Evolutionary conservation across 2,329 filamentous ascomycete species (phyloP).

Genomic region (Aspergillus costaricaensis): DNA sequence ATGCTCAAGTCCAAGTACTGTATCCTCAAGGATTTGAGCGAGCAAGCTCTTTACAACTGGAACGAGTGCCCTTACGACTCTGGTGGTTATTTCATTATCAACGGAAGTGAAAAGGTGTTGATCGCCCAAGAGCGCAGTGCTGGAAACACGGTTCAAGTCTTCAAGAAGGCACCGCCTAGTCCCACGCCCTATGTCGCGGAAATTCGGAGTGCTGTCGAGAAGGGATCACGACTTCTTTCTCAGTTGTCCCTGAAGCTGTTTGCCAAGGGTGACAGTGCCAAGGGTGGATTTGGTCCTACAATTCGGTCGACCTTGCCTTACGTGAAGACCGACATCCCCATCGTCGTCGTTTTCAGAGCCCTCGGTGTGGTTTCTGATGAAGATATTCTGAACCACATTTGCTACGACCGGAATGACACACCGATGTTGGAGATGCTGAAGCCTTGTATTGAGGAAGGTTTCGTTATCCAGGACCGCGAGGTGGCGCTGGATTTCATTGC

Average conservation of each 20-base stretch:
- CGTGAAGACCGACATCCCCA: constrained; percentile 88
- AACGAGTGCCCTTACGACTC: constrained; percentile 99
- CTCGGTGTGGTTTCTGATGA: constrained; percentile 95
- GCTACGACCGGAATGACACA: constrained; percentile 90
- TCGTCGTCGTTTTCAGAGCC: constrained; percentile 93
- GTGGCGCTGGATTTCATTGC: constrained; percentile 94
- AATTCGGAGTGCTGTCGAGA: constrained; percentile 93
- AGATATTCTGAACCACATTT: constrained; percentile 97
- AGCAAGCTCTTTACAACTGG: constrained; percentile 83
- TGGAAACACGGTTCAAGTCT: constrained; percentile 98
- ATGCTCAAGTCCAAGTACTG: constrained; percentile 99
- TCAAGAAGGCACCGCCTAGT: constrained; percentile 93
- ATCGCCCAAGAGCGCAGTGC: constrained; percentile 97
- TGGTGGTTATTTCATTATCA: constrained; percentile 98
- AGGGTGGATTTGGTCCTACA: constrained; percentile 79
- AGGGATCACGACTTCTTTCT: constrained; percentile 91
- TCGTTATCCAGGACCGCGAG: constrained; percentile 92
- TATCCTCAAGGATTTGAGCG: constrained; percentile 77
- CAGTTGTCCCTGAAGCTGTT: constrained; percentile 89
- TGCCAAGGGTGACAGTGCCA: constrained; percentile 77
- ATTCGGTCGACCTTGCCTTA: constrained; percentile 92
- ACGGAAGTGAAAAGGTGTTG: constrained; percentile 96
- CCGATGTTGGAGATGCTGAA: constrained; percentile 98
- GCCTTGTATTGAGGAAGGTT: constrained; percentile 94
- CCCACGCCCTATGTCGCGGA: constrained; percentile 92